Conservation (phyloP, 176 grass and related monocot species). For the Areca catechu region DNA sequence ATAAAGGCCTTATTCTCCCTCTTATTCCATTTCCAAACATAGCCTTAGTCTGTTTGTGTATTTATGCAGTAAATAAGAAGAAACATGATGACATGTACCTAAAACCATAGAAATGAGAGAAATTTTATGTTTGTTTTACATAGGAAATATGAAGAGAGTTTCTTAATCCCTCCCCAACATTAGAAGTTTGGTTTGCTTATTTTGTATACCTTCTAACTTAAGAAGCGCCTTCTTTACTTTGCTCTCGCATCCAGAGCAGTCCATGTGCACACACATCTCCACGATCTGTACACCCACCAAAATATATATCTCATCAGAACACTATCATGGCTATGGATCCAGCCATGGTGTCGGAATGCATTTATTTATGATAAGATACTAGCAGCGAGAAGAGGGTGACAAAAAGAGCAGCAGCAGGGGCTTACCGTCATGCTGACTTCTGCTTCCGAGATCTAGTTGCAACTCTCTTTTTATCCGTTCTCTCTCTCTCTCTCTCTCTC, state of each 20-base stretch:
- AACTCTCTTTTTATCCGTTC: neutral
- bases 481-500: too few species aligned
- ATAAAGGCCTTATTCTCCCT: too few species aligned
- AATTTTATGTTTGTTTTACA: too few species aligned
- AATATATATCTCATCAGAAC: neutral
- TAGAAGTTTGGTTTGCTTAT: too few species aligned
- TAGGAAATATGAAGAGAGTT: too few species aligned
- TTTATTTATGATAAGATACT: neutral
- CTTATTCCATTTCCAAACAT: too few species aligned
- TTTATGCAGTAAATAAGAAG: too few species aligned
- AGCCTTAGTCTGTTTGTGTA: too few species aligned
- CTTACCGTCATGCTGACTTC: constrained; percentile 30
- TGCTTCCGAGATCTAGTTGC: neutral
- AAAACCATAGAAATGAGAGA: too few species aligned
- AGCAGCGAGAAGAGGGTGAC: neutral
- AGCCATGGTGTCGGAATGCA: neutral
- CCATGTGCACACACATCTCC: constrained; percentile 66
- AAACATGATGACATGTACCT: too few species aligned
- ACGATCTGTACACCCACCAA: constrained; percentile 33
- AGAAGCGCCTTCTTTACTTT: constrained; percentile 60
- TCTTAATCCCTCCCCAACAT: too few species aligned
- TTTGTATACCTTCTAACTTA: constrained; percentile 34
- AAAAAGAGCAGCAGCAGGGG: neutral
- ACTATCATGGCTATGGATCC: neutral
- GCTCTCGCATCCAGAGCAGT: constrained; percentile 69